A percentile compares a stretch with the other conserved stretches of the same genome.
Evolutionary conservation across 2,329 filamentous ascomycete species (phyloP).

Genomic region (Orbilia oligospora): DNA sequence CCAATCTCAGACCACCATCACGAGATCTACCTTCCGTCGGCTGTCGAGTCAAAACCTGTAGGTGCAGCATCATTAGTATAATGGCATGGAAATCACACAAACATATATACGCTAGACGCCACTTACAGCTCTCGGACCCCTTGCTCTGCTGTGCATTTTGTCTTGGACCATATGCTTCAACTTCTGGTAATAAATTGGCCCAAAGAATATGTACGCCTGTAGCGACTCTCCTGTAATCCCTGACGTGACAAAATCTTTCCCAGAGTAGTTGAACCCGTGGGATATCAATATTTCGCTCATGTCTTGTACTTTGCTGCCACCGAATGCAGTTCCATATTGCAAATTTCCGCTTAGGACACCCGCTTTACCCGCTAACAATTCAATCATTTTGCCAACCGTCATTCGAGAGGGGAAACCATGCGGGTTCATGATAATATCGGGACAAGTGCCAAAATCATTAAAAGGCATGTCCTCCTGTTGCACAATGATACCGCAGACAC

Average conservation of each 20-base stretch:
- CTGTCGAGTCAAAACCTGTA: conserved; percentile 85
- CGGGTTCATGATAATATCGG: conserved; percentile 99
- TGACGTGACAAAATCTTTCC: conserved; percentile 95
- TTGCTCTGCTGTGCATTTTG: conserved; percentile 97
- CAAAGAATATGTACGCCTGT: conserved; percentile 97
- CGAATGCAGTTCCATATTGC: conserved; percentile 92
- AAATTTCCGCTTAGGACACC: conserved; percentile 86
- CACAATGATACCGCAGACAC: conserved; percentile 95
- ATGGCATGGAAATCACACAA: neutral
- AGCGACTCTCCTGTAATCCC: conserved; percentile 95
- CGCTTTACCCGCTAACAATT: conserved; percentile 94
- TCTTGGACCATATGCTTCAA: conserved; percentile 99
- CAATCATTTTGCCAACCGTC: conserved; percentile 98
- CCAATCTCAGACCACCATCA: conserved; percentile 90
- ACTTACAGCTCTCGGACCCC: conserved; percentile 80
- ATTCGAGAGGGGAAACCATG: conserved; percentile 99
- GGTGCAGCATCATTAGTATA: neutral
- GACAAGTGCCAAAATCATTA: conserved; percentile 88
- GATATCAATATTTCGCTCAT: conserved; percentile 88
- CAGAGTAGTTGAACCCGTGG: conserved; percentile 94
- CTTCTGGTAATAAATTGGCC: conserved; percentile 99
- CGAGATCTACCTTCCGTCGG: conserved; percentile 95
- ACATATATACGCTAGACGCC: neutral
- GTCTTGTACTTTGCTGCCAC: conserved; percentile 85
- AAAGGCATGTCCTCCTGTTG: conserved; percentile 98